Evolutionary conservation across 257 asterid genomes (phyloP).

Genomic region (Jacaranda mimosifolia): DNA sequence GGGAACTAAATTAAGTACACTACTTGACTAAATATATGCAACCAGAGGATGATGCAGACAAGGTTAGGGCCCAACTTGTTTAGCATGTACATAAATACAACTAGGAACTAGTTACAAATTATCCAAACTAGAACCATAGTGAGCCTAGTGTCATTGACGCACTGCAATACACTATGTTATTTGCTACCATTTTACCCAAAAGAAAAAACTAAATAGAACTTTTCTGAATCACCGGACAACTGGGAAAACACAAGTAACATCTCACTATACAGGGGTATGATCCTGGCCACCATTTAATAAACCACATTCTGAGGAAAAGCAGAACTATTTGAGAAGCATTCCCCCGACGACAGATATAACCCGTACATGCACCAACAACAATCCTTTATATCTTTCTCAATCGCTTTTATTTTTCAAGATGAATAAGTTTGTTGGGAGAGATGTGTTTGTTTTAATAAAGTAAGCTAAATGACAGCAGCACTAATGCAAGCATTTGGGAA

Average conservation of each 20-base stretch:
- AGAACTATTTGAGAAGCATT: conserved; percentile 29
- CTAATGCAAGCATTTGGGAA: conserved; percentile 19
- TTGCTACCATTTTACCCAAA: conserved; percentile 17
- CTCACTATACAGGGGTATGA: not conserved
- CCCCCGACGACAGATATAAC: conserved; percentile 15
- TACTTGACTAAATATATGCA: conserved; percentile 1
- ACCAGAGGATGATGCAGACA: conserved; percentile 12
- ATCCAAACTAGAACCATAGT: conserved; percentile 17
- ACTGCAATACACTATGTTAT: conserved; percentile 12
- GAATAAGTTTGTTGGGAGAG: conserved; percentile 7
- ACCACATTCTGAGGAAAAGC: conserved; percentile 24
- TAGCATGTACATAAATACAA: not conserved
- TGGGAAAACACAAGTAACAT: conserved; percentile 15
- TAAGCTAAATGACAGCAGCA: not conserved
- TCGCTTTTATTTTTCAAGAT: conserved; percentile 8
- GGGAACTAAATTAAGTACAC: conserved; percentile 17
- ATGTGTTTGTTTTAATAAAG: not conserved
- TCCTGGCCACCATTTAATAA: not conserved
- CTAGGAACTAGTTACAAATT: not conserved
- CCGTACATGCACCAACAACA: conserved; percentile 11
- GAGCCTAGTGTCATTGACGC: conserved; percentile 18
- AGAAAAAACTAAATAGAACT: not conserved
- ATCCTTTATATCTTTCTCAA: not conserved
- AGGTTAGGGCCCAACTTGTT: conserved; percentile 4
- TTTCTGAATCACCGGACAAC: conserved; percentile 15